Percentiles rank a stretch among this genome's conserved stretches.
phyloP scores from a whole-genome alignment of 805 yeast genomes.

The Ogataea kodamae region DNA sequence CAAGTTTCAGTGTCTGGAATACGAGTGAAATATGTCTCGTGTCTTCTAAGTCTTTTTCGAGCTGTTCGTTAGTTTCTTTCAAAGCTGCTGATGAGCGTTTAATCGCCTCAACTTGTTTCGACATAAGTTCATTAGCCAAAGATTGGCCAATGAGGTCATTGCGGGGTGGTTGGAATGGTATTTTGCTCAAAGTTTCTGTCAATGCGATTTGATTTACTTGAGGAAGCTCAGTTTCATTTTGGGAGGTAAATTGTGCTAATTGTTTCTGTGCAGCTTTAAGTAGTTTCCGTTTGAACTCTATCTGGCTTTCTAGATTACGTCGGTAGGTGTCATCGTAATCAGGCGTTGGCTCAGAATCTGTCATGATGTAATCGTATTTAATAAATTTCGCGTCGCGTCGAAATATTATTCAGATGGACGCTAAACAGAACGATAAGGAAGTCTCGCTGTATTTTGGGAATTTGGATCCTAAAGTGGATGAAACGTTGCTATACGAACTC shows the following conservation, averaged over 20 bases:
- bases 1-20: conserved; percentile 8
- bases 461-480: conserved; percentile 71
- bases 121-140: conserved; percentile 21
- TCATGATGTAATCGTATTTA: conserved; percentile 2
- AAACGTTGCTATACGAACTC: conserved; percentile 70
- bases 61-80: conserved; percentile 1
- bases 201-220: conserved; percentile 20
- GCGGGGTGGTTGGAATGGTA: conserved; percentile 31
- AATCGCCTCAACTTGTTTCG: conserved; percentile 12
- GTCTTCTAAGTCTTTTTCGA: conserved; percentile 3
- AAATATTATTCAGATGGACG: conserved; percentile 5
- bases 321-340: conserved; percentile 16
- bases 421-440: conserved; percentile 41
- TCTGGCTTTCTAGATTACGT: conserved; percentile 21
- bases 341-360: conserved; percentile 5
- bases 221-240: background rate
- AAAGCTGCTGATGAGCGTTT: conserved; percentile 5
- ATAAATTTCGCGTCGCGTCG: conserved; percentile 13
- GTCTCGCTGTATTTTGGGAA: conserved; percentile 79
- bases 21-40: conserved; percentile 7
- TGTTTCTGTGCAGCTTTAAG: conserved; percentile 20
- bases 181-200: conserved; percentile 22
- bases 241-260: conserved; percentile 11
- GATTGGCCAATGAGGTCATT: conserved; percentile 29
- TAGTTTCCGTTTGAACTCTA: conserved; percentile 21